Conservation (phyloP, 352 stramenopile species). For the Plasmopara muralis region DNA sequence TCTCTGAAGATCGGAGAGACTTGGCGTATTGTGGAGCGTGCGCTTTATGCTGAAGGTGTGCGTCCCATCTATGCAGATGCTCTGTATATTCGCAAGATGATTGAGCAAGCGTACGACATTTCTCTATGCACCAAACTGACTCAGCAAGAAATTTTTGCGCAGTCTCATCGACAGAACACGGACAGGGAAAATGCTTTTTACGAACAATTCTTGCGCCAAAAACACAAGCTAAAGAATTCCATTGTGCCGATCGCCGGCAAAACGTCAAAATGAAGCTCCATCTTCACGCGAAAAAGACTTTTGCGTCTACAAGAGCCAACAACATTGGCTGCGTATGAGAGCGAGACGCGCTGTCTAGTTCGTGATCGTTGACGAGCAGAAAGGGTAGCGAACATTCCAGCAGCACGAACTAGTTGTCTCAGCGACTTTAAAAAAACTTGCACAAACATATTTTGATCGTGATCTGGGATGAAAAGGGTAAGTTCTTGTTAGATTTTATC, state of each 20-base stretch:
- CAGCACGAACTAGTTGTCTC: conserved; percentile 35
- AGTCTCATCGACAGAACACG: conserved; percentile 8
- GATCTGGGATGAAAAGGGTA: background rate
- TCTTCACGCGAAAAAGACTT: conserved; percentile 72
- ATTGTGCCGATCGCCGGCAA: conserved; percentile 42
- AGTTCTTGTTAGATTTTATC: conserved; percentile 5
- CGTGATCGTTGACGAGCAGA: conserved; percentile 40
- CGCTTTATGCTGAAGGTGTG: conserved; percentile 51
- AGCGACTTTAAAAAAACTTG: background rate
- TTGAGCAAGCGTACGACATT: conserved; percentile 69
- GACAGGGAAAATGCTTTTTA: conserved; percentile 44
- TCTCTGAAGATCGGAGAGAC: conserved; percentile 61
- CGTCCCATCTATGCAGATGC: conserved; percentile 71
- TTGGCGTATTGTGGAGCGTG: conserved; percentile 66
- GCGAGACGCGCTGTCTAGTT: conserved; percentile 26
- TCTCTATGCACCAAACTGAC: conserved; percentile 54
- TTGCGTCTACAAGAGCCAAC: conserved; percentile 52
- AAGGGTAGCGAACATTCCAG: conserved; percentile 27
- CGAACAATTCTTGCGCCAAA: conserved; percentile 47
- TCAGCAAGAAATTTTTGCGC: conserved; percentile 44
- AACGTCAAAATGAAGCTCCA: conserved; percentile 75
- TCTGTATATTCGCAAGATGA: conserved; percentile 61
- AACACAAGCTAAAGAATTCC: conserved; percentile 53
- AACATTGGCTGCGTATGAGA: conserved; percentile 28
- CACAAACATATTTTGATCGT: conserved; percentile 11